Percentiles rank a stretch among this genome's conserved stretches.
Conservation (phyloP, 164 flowering plant species). For the Brasenia schreberi region DNA sequence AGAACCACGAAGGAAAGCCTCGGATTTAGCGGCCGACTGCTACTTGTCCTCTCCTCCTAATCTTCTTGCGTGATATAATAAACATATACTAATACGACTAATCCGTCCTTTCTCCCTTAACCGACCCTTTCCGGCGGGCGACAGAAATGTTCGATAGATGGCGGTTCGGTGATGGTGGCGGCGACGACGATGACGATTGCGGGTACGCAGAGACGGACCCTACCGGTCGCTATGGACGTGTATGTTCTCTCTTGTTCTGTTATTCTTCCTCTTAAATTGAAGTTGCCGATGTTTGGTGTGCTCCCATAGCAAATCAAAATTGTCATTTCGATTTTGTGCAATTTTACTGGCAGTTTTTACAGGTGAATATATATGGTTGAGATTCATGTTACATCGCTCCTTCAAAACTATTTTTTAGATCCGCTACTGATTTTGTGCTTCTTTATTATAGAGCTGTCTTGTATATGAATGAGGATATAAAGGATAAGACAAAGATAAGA, state of each 20-base stretch:
- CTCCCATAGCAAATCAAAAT: no score
- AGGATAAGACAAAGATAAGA: no score
- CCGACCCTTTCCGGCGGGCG: not conserved
- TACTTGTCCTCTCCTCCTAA: not conserved
- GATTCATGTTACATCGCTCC: no score
- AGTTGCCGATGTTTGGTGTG: not conserved
- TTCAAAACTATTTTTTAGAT: no score
- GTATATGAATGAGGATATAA: no score
- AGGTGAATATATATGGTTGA: no score
- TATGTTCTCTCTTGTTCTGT: constrained; percentile 21
- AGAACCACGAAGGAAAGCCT: constrained; percentile 81
- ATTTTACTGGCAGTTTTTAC: no score
- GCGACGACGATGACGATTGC: constrained; percentile 10
- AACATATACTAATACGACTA: no score
- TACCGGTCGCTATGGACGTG: constrained; percentile 86
- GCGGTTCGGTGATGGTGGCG: constrained; percentile 9
- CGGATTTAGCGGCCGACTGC: constrained; percentile 25
- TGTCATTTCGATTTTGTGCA: no score
- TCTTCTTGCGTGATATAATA: not conserved
- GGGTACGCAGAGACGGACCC: constrained; percentile 71
- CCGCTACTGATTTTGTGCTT: no score
- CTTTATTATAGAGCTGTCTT: no score
- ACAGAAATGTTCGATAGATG: constrained; percentile 2
- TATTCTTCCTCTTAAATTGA: not conserved
- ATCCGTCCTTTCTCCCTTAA: not conserved